Base-by-base conservation (phyloP, 1,284 basidiomycete genomes). In the Trichosporon ovoides region DNA sequence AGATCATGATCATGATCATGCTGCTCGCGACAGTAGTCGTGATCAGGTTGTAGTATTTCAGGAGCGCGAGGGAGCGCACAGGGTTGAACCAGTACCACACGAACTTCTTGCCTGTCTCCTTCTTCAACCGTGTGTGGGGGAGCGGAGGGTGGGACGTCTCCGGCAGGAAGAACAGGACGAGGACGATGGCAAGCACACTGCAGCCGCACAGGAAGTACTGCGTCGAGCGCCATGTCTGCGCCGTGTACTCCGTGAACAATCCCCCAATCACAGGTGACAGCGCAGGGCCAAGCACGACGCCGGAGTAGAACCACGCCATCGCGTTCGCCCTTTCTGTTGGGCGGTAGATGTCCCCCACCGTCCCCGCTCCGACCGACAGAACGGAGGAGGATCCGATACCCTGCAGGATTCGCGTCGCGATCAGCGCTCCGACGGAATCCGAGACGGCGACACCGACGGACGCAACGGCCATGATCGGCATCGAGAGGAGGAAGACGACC, bases 131-230 rank as follows among this genome's bases (percentile, higher is more conserved):
- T 13, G 66, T 51, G 56, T 77, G 74, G 0, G 73, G 80, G 59
- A 53, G 78, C 68, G 52, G 83, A 76, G 67, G 74, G 66, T 86
- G 85, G n/a, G 80, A 81, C 1, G 88, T 90, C 69, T 91, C 89
- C 0, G 89, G 88, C 16, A 89, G 79, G 56, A 82, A 80, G 19
- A 83, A 53, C 7, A 78, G 68, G 33, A 85, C 78, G 10, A 81
- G 66, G 0, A 81, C 24, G 33, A 84, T 77, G 0, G 81, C 79
- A 3, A 81, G 57, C 0, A 81, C 61, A 4, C 81, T 82, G 35
- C 78, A 71, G 0, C 79, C 67, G 1, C 81, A 82, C 20, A 76
- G 62, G 49, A 72, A 71, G 61, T 73, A 76, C 71, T 91, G 87
- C 69, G 87, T 84, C 2, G 81, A 69, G 2, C 87, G 81, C 89